Evolutionary conservation across 768 basidiomycete species (phyloP).

Genomic region (Lyophyllum decastes): DNA sequence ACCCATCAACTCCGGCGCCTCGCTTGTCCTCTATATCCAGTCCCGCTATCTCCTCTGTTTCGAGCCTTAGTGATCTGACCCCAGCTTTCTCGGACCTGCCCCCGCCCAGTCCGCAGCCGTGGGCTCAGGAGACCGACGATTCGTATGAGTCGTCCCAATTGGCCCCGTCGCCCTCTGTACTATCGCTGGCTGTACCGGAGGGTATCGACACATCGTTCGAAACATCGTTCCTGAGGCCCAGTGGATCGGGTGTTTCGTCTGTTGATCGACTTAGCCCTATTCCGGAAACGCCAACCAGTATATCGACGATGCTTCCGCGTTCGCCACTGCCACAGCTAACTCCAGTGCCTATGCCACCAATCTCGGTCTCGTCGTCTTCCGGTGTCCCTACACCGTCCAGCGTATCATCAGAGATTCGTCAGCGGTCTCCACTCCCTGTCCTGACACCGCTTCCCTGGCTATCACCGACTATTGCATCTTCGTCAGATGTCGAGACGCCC

Average conservation of each 20-base stretch:
- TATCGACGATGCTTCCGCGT: slow-evolving; percentile 27
- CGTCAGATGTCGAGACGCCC: slow-evolving; percentile 7
- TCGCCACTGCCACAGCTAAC: slow-evolving; percentile 40
- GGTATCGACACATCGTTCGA: slow-evolving; percentile 68
- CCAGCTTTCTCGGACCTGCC: slow-evolving; percentile 40
- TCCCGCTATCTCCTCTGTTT: slow-evolving; percentile 25
- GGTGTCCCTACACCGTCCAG: slow-evolving; percentile 35
- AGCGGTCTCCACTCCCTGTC: neutral
- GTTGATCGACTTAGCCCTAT: slow-evolving; percentile 45
- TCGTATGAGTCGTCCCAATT: slow-evolving; percentile 82
- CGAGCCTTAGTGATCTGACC: slow-evolving; percentile 42
- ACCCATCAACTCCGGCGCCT: slow-evolving; percentile 19
- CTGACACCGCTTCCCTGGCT: slow-evolving; percentile 8
- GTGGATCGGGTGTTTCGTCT: slow-evolving; percentile 47
- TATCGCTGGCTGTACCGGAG: slow-evolving; percentile 56
- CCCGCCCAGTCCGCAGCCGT: slow-evolving; percentile 42
- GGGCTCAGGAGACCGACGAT: slow-evolving; percentile 64
- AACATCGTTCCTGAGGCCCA: slow-evolving; percentile 73
- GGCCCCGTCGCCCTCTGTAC: slow-evolving; percentile 65
- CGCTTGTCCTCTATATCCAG: slow-evolving; percentile 19
- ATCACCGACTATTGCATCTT: slow-evolving; percentile 3
- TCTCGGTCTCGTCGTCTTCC: slow-evolving; percentile 30
- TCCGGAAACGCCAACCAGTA: slow-evolving; percentile 36
- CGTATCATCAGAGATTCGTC: slow-evolving; percentile 16
- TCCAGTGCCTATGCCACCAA: slow-evolving; percentile 36